Evolutionary conservation across 2,329 filamentous ascomycete genomes (phyloP).

Genomic region (Trichothecium roseum): DNA sequence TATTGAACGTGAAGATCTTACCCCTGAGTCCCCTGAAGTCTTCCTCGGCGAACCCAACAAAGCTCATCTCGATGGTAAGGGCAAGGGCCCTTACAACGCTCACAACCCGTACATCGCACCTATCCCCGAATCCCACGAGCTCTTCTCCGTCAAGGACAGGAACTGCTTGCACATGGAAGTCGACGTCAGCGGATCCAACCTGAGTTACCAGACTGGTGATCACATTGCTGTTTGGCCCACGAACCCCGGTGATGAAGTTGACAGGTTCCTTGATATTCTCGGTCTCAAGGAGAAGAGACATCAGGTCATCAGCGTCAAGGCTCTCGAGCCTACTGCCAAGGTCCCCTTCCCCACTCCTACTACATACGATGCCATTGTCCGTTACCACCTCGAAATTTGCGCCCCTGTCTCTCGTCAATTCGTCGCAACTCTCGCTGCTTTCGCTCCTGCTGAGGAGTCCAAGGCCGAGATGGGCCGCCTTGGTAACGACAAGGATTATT

Average conservation of each 20-base stretch:
- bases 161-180: constrained; percentile 98
- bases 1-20: constrained; percentile 62
- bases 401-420: constrained; percentile 95
- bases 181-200: constrained; percentile 78
- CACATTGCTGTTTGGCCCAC: constrained; percentile 97
- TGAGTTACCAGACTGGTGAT: constrained; percentile 92
- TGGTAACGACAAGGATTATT: constrained; percentile 90
- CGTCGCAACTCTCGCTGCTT: constrained; percentile 74
- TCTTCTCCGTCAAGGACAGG: constrained; percentile 80
- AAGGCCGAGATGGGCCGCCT: constrained; percentile 85
- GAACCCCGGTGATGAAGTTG: constrained; percentile 85
- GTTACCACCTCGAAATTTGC: constrained; percentile 96
- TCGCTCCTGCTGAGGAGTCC: constrained; percentile 72
- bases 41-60: constrained; percentile 96
- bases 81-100: constrained; percentile 86
- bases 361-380: constrained; percentile 84
- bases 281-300: constrained; percentile 68
- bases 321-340: constrained; percentile 89
- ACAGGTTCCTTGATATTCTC: constrained; percentile 74
- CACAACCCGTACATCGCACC: constrained; percentile 97
- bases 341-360: constrained; percentile 96
- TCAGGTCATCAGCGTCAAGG: constrained; percentile 77
- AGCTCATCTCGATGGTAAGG: constrained; percentile 77
- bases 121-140: constrained; percentile 78
- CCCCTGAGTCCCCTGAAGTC: constrained; percentile 66